Percentiles rank a stretch among this genome's conserved stretches.
Evolutionary conservation across 2,329 filamentous ascomycete species (phyloP).

Genomic region (Furcasterigmium sp.): DNA sequence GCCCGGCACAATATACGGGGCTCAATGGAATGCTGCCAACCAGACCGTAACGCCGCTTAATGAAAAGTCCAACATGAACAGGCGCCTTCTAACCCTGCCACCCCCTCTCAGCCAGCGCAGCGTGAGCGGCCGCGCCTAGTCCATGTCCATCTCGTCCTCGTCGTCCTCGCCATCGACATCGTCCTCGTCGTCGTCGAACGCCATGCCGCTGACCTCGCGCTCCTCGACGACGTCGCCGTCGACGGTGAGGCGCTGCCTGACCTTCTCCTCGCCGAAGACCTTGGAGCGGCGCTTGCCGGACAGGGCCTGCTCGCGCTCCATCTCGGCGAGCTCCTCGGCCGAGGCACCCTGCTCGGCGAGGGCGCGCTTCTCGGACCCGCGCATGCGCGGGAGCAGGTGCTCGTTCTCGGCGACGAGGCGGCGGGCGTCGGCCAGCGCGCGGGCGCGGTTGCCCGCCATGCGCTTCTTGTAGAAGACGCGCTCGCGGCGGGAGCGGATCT

Average conservation of each 20-base stretch:
- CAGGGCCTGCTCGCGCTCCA: conserved; percentile 29
- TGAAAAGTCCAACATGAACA: too few relatives aligned
- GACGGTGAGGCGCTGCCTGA: conserved; percentile 28
- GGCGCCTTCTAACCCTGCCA: not conserved
- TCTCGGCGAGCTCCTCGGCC: conserved; percentile 44
- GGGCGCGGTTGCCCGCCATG: conserved; percentile 85
- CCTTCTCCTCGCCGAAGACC: conserved; percentile 38
- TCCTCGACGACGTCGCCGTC: conserved; percentile 29
- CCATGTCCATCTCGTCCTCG: conserved; percentile 26
- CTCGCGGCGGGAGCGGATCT: conserved; percentile 80
- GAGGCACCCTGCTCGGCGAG: conserved; percentile 45
- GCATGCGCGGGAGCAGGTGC: conserved; percentile 77
- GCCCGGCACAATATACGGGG: not conserved
- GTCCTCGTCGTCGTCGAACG: conserved; percentile 16
- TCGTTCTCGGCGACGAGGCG: conserved; percentile 89
- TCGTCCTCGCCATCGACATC: conserved; percentile 16
- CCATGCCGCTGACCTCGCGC: conserved; percentile 11
- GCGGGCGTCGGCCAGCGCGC: conserved; percentile 71
- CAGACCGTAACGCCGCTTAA: not conserved
- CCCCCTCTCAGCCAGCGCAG: not conserved
- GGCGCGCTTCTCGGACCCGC: conserved; percentile 55
- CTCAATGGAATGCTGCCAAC: conserved; percentile 1
- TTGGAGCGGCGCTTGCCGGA: conserved; percentile 23
- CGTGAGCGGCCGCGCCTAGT: too few relatives aligned
- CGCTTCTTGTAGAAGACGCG: conserved; percentile 90